These are phyloP conservation scores for Cytospora mali DNA, from an alignment of 2,329 filamentous ascomycete genomes.

Conservation along the genomic window DNA sequence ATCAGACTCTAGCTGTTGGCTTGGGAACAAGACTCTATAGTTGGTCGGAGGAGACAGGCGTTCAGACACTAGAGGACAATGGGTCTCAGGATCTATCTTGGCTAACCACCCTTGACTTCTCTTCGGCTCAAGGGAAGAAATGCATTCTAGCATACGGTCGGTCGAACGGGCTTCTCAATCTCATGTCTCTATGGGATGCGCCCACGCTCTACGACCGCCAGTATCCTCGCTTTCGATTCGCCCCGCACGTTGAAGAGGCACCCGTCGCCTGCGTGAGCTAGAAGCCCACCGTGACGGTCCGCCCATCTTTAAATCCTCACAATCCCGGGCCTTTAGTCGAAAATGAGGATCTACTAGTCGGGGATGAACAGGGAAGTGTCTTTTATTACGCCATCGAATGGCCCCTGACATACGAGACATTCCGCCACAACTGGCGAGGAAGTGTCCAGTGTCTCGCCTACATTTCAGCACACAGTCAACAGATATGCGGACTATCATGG, in stretches of 20 bases:
- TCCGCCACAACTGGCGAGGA: conserved; percentile 71
- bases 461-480: conserved; percentile 79
- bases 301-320: conserved; percentile 54
- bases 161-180: conserved; percentile 72
- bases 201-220: conserved; percentile 26
- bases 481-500: conserved; percentile 93
- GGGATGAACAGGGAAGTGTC: conserved; percentile 79
- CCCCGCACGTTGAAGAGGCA: conserved; percentile 57
- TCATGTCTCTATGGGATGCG: conserved; percentile 74
- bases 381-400: conserved; percentile 93
- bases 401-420: conserved; percentile 66
- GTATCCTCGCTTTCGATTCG: conserved; percentile 66
- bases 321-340: conserved; percentile 54
- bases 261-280: conserved; percentile 82
- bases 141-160: conserved; percentile 85
- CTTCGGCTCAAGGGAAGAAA: conserved; percentile 72
- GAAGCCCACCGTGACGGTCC: conserved; percentile 63
- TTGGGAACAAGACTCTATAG: conserved; percentile 79
- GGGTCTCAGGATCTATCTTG: conserved; percentile 53
- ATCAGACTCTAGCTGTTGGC: conserved; percentile 80
- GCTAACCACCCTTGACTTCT: conserved; percentile 89
- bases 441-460: conserved; percentile 76
- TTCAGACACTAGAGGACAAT: conserved; percentile 54
- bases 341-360: conserved; percentile 83
- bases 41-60: conserved; percentile 79